Evolutionary conservation across 2,329 filamentous ascomycete genomes (phyloP), one percentile per base, ranked within the genome.

Genomic region (Fonsecaea multimorphosa): DNA sequence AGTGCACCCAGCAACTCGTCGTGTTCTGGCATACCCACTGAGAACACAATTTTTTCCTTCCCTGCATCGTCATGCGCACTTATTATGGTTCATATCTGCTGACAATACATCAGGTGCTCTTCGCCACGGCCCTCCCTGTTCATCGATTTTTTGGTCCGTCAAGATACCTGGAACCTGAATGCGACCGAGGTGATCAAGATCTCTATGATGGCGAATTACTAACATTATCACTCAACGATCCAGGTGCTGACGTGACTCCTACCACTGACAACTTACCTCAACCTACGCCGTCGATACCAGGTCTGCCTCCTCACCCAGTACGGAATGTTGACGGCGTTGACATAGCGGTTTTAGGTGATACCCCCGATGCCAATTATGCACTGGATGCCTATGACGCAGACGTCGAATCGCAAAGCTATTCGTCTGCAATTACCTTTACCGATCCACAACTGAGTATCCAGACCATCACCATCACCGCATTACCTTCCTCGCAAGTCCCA

Each of bases 371-470:
- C 14, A 24, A 40, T 29, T 32, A 55, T 54, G 34, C 19, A 36
- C 29, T 40, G n/a, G 60, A 22, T 4, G 51, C 34, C 32, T n/a
- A 51, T 40, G 49, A 36, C 19, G 51, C 38, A 61, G 31, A 46
- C 5, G 27, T 16, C 16, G n/a, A 36, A 22, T 58, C 54, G n/a
- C 46, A 56, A 55, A 56, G 14, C 38, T 68, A 66, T 32, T 61
- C 53, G 16, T 69, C 69, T 31, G 51, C 57, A 14, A 63, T 68
- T 49, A 71, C 66, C n/a, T 67, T 68, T 58, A 61, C 61, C 46
- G 66, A 71, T 62, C 65, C 69, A 8, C 61, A 65, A 12, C 58
- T 71, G 7, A 70, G 66, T 52, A 56, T 71, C 22, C 67, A 70
- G 19, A 70, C 66, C 3, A 60, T 70, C 53, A 68, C 60, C 22